These are phyloP conservation scores for Ophiostoma montium DNA, from an alignment of 2,329 filamentous ascomycete genomes.

Conservation along the genomic window DNA sequence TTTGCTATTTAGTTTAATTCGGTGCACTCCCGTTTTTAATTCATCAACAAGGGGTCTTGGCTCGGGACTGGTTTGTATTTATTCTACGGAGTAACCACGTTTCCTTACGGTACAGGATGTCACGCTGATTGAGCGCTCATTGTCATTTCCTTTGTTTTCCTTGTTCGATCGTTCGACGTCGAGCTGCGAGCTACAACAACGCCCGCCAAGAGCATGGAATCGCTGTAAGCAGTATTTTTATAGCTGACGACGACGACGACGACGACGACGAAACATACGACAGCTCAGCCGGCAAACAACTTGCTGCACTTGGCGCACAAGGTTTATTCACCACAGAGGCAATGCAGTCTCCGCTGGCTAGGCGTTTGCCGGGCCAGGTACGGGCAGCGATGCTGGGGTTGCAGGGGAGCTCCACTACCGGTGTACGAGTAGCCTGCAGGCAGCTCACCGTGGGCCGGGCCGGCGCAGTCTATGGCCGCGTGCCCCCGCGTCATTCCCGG, in stretches of 20 bases:
- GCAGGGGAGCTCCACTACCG: neutral
- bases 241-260: neutral
- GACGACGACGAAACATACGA: neutral
- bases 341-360: slow-evolving; percentile 1
- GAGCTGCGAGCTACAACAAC: too few relatives aligned
- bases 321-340: too few relatives aligned
- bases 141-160: neutral
- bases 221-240: slow-evolving; percentile 2
- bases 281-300: neutral
- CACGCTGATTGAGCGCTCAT: too few relatives aligned
- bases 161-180: too few relatives aligned
- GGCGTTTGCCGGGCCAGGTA: neutral
- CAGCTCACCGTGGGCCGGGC: neutral
- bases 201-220: slow-evolving; percentile 7
- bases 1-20: too few relatives aligned
- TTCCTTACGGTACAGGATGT: neutral
- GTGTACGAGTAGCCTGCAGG: neutral
- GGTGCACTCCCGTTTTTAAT: too few relatives aligned
- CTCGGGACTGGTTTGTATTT: too few relatives aligned
- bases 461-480: neutral
- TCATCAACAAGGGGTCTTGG: too few relatives aligned
- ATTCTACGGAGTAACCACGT: neutral
- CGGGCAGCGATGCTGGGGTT: neutral
- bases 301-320: neutral
- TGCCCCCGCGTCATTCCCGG: neutral